Base-by-base conservation (phyloP, 1,284 basidiomycete species). In the Fomitopsis palustris region DNA sequence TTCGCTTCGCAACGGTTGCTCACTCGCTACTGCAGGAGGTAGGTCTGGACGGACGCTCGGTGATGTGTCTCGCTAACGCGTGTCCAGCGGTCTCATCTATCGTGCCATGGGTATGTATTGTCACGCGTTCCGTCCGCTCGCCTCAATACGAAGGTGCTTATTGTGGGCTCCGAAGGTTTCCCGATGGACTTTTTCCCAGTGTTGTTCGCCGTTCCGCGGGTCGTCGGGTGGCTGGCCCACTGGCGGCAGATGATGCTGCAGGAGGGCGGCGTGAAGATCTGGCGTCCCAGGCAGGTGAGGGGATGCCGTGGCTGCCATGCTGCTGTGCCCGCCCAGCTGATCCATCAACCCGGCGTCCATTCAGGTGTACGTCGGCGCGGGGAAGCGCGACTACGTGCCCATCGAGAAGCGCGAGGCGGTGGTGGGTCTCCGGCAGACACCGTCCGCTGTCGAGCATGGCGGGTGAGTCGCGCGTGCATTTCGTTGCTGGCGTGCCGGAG, bases 191-290 rank as follows among this genome's bases (percentile, higher is more conserved):
- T 92, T 73, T 95, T 93, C 85, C 92, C 93, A 0, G 92, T 95
- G 35, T 75, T 95, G 42, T 95, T 95, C 68, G 93, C 88, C 19
- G 92, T 95, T 3, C 93, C 93, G 3, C 85, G 93, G 19, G 91
- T 95, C 3, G 92, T 92, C 23, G 93, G 93, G 10, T 94, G 92
- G 93, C 78, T 94, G 10, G 92, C 93, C 0, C 92, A 93, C 72
- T 93, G 92, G 90, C 79, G 90, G 60, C 88, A 93, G 84, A 92
- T 94, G 90, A 93, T 94, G 92, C 77, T 95, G 56, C 87, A 91
- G 68, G 81, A 87, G 37, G 90, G 87, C 19, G 91, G 91, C 54
- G 92, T 95, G 60, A 95, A 94, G 75, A 95, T 95, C 65, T 95
- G 93, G 93, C 80, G 92, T 43, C 93, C 92, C 42, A 80, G 88